Base-by-base conservation (phyloP, 768 basidiomycete genomes). In the Tulasnella sp. region DNA sequence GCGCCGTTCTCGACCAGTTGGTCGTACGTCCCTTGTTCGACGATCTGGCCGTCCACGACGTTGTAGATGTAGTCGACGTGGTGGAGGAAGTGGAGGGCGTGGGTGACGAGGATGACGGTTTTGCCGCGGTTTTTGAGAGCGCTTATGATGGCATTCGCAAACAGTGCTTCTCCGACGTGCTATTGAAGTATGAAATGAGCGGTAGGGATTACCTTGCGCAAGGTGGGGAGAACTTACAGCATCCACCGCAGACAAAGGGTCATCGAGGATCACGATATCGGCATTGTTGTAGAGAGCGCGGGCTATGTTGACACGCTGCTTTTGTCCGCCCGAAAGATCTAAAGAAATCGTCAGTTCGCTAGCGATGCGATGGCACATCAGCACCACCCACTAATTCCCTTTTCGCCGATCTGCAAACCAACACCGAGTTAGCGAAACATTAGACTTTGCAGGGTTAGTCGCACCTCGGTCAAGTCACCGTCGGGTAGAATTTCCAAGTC, bases 401-500 rank as follows among this genome's bases (percentile, higher is more conserved):
- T 82, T 67, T 85, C 82, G 32, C 83, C 81, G 48, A 84, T 84
- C 82, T 82, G 48, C 19, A 57, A 9, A 41, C 23, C 23, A 14
- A 50, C 17, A 11, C n/a, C 49, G 27, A 19, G 31, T 23, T 29
- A 45, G 19, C 2, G 14, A 17, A 17, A 31, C 21, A 48, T 21
- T 4, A 21, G 25, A 21, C 1, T 2, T 6, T n/a, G 27, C 36
- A 48, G 25, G 27, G 15, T n/a, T 17, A n/a, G 12, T 42, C 72
- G 45, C 58, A 82, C 82, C 72, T 85, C 83, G 0, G 83, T 86
- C 59, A 82, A 63, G 65, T 87, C 84, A 8, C 83, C 83, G 66
- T 83, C 79, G 0, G 80, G 75, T 2, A 87, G 71, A n/a, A 82
- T 69, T 52, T 81, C 76, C 6, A 86, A 66, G 66, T 87, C 84